These are phyloP conservation scores for Triangularia setosa DNA, from an alignment of 2,329 filamentous ascomycete species.

Conservation along the genomic window DNA sequence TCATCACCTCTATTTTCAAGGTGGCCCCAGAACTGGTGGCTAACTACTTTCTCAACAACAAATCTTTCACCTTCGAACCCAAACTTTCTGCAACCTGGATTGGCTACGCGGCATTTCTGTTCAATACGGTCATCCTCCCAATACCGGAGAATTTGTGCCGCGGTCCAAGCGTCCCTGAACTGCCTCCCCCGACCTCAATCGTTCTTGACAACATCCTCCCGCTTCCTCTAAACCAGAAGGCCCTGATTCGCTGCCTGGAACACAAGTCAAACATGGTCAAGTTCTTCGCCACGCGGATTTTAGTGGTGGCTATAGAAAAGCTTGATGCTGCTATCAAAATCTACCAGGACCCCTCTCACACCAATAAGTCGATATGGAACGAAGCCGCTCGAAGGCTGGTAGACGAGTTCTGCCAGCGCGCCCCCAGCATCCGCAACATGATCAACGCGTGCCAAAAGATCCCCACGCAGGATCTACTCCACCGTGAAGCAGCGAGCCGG, in stretches of 20 bases:
- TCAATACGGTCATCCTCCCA: constrained; percentile 71
- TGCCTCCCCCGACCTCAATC: constrained; percentile 74
- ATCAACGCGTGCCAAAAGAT: constrained; percentile 70
- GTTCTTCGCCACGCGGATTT: constrained; percentile 76
- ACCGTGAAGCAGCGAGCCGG: constrained; percentile 73
- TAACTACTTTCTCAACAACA: constrained; percentile 79
- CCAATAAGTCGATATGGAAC: constrained; percentile 55
- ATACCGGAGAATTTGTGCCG: constrained; percentile 71
- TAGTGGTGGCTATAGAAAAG: constrained; percentile 77
- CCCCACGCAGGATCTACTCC: constrained; percentile 64
- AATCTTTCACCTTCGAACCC: constrained; percentile 80
- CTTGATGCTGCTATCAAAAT: constrained; percentile 60
- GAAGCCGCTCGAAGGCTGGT: constrained; percentile 65
- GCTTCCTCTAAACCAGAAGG: constrained; percentile 73
- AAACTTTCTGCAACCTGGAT: constrained; percentile 94
- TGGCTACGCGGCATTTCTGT: constrained; percentile 84
- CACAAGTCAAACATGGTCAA: constrained; percentile 74
- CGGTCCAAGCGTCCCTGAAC: constrained; percentile 54
- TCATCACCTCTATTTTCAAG: constrained; percentile 75
- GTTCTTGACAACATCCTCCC: constrained; percentile 85
- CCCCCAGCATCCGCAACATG: constrained; percentile 78
- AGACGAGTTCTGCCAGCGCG: constrained; percentile 71
- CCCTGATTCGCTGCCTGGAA: constrained; percentile 73
- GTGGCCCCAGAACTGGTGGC: constrained; percentile 81
- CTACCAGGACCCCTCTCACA: constrained; percentile 46